phyloP scores from a whole-genome alignment of 1,284 basidiomycete species.

The Puccinia coronata region DNA sequence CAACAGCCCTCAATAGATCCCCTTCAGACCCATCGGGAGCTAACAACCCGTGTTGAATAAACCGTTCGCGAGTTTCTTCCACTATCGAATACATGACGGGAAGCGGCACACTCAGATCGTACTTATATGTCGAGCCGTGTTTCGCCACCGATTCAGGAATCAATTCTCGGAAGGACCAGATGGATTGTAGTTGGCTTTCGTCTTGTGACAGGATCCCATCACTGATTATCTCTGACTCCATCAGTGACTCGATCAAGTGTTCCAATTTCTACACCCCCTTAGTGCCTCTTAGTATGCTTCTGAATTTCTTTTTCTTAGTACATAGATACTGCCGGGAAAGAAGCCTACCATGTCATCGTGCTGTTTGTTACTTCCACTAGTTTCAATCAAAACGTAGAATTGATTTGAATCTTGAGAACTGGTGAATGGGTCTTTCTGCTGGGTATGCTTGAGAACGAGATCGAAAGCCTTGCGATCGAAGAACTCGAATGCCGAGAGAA shows the following conservation, averaged over 20 bases:
- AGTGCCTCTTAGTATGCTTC: no score
- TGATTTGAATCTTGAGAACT: slow-evolving; percentile 64
- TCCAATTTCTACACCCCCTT: slow-evolving; percentile 76
- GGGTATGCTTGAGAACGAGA: slow-evolving; percentile 66
- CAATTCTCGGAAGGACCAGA: slow-evolving; percentile 94
- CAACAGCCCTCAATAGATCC: slow-evolving; percentile 74
- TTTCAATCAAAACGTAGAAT: slow-evolving; percentile 90
- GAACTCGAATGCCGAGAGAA: slow-evolving; percentile 96
- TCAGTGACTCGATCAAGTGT: slow-evolving; percentile 74
- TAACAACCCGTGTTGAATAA: slow-evolving; percentile 73
- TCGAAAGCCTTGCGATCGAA: slow-evolving; percentile 87
- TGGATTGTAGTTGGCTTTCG: slow-evolving; percentile 79
- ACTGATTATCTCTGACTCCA: slow-evolving; percentile 75
- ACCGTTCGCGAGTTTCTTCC: slow-evolving; percentile 73
- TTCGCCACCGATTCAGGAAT: slow-evolving; percentile 92
- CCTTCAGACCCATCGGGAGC: slow-evolving; percentile 60
- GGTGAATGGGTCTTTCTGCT: slow-evolving; percentile 67
- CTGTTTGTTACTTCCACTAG: slow-evolving; percentile 86
- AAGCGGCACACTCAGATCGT: slow-evolving; percentile 90
- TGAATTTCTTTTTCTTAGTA: no score
- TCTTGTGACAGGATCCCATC: slow-evolving; percentile 93
- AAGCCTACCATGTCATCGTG: slow-evolving; percentile 84
- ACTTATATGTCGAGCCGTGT: slow-evolving; percentile 95
- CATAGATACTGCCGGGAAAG: no score
- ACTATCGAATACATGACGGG: slow-evolving; percentile 86